Base-by-base conservation (phyloP, 345 rosid genomes). In the Sisymbrium irio region DNA sequence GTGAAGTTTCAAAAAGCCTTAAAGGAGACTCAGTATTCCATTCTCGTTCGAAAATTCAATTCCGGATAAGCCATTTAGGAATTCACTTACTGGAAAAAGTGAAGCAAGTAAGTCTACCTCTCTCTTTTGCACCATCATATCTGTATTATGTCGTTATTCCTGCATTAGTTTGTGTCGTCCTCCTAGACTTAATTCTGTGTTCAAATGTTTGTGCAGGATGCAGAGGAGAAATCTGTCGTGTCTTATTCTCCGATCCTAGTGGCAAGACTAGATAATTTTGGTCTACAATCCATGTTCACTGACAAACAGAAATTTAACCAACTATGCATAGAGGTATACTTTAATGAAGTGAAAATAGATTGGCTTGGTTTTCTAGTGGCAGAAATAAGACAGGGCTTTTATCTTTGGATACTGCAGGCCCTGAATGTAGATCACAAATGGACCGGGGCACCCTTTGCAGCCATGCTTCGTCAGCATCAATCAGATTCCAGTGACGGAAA, bases 391-490 rank as follows among this genome's bases (percentile, higher is more conserved):
- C 63, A 59, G 4, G 27, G 36, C 9, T 59, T 36, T 59, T 71
- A 56, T 63, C 32, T 49, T 51, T 59, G 73, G 37, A 59, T 39
- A 49, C 69, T 80, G 80, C 81, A 94, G 97, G 86, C 94, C 59
- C 41, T 88, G 58, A 82, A 79, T 77, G 83, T 94, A 30, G 97
- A 89, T 64, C 77, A 83, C 62, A 91, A 89, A 87, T 85, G 96
- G 97, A 44, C 9, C 12, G 96, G 91, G 68, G 87, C 97, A 76
- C 98, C 96, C 73, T 88, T 84, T 85, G 88, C 90, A 20, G 85
- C 98, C 57, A 83, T 94, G 93, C 88, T 94, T 78, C 91, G 96
- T 47, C 81, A 85, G 79, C 93, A 89, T 83, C 91, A 71, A 62
- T 49, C 77, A 65, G 86, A 77, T 59, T 59, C 67, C 35, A 71